phyloP scores from a whole-genome alignment of 306 rosid species.

The Lupinus albus region DNA sequence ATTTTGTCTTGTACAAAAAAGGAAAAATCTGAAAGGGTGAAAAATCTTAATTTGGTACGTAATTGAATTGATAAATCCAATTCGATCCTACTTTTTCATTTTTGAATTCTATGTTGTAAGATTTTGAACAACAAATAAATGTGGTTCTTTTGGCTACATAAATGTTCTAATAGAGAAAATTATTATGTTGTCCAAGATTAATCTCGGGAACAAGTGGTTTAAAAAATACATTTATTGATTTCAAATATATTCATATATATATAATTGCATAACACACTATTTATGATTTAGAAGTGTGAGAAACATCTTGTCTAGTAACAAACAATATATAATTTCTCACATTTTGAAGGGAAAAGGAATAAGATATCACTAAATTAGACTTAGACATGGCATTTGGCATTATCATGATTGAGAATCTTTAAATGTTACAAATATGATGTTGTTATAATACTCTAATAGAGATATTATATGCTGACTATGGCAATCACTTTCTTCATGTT shows the following conservation, averaged over 20 bases:
- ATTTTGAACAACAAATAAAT: too few relatives aligned
- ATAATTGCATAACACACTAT: too few relatives aligned
- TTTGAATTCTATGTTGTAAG: background rate
- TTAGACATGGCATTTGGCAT: constrained; percentile 14
- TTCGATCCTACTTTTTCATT: background rate
- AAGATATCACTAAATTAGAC: constrained; percentile 36
- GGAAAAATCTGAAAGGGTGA: background rate
- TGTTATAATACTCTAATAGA: constrained; percentile 31
- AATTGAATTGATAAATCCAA: background rate
- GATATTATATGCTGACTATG: constrained; percentile 43
- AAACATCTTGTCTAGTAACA: too few relatives aligned
- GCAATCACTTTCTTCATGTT: background rate
- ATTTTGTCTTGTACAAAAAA: constrained; percentile 9
- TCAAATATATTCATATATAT: too few relatives aligned
- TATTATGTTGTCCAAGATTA: too few relatives aligned
- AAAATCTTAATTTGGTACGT: constrained; percentile 1
- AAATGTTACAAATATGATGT: constrained; percentile 27
- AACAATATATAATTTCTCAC: too few relatives aligned
- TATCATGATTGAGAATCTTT: constrained; percentile 25
- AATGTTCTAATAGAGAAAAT: too few relatives aligned
- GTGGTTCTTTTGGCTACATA: too few relatives aligned
- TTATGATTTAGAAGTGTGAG: too few relatives aligned
- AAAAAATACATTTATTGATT: background rate
- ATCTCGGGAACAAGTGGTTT: constrained; percentile 33
- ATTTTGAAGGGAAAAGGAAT: too few relatives aligned